phyloP scores from a whole-genome alignment of 2,329 filamentous ascomycete species.

The Sphaerulina musiva region DNA sequence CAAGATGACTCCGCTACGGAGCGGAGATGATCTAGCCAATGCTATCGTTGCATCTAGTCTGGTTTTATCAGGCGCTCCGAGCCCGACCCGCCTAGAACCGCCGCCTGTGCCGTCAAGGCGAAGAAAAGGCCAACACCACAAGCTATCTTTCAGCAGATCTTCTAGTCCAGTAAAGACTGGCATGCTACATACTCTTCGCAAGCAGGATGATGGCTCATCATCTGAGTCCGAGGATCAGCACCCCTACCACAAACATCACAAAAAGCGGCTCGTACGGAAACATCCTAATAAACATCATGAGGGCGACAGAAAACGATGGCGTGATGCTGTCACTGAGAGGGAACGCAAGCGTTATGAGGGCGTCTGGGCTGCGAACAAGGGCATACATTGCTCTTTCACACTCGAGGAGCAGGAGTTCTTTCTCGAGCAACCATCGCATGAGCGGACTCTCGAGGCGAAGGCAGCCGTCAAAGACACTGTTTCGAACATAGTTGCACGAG shows the following conservation, averaged over 20 bases:
- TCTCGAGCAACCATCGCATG: slow-evolving; percentile 4
- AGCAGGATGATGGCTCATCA: slow-evolving; percentile 35
- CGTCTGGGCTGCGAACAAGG: slow-evolving; percentile 76
- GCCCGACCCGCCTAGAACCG: slow-evolving; percentile 39
- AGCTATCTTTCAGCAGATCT: slow-evolving; percentile 35
- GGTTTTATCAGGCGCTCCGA: slow-evolving; percentile 48
- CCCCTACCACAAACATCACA: slow-evolving; percentile 46
- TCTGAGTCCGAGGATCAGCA: slow-evolving; percentile 40
- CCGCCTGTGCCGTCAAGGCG: slow-evolving; percentile 32
- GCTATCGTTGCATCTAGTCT: slow-evolving; percentile 71
- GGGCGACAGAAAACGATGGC: slow-evolving; percentile 65
- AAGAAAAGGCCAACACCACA: slow-evolving; percentile 16
- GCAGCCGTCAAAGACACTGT: slow-evolving; percentile 40
- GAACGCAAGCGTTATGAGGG: slow-evolving; percentile 79
- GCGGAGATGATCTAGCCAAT: slow-evolving; percentile 60
- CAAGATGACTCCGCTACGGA: slow-evolving; percentile 44
- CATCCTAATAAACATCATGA: slow-evolving; percentile 70
- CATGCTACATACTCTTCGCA: slow-evolving; percentile 62
- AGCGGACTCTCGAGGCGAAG: slow-evolving; percentile 9
- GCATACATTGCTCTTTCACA: slow-evolving; percentile 39
- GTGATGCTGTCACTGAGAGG: slow-evolving; percentile 62
- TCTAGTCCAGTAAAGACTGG: slow-evolving; percentile 43
- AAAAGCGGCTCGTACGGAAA: slow-evolving; percentile 52
- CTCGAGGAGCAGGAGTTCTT: slow-evolving; percentile 17
- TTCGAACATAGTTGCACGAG: slow-evolving; percentile 60